A percentile compares a stretch with the other conserved stretches of the same genome.
phyloP scores from a whole-genome alignment of 2,329 filamentous ascomycete species.

The Cercospora sp. region DNA sequence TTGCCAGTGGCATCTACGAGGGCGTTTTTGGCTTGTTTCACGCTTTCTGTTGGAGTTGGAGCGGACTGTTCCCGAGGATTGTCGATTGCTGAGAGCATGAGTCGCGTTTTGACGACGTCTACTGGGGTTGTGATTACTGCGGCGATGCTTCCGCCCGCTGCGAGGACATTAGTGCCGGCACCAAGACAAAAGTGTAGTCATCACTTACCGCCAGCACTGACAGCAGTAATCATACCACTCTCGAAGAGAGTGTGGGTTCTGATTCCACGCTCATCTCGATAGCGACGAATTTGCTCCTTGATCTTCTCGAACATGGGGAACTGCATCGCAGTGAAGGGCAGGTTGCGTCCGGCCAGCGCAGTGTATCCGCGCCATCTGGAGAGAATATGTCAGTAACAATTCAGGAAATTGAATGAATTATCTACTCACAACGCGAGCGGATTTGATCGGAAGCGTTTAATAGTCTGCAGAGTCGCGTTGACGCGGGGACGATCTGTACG shows the following conservation, averaged over 20 bases:
- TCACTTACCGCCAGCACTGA: constrained; percentile 63
- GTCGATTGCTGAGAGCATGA: constrained; percentile 71
- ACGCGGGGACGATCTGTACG: constrained; percentile 38
- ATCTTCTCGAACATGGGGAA: constrained; percentile 83
- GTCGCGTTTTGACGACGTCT: constrained; percentile 85
- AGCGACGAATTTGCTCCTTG: constrained; percentile 55
- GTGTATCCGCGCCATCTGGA: constrained; percentile 68
- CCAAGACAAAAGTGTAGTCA: too few species aligned
- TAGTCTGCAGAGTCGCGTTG: constrained; percentile 58
- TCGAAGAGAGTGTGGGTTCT: constrained; percentile 57
- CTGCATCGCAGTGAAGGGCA: constrained; percentile 85
- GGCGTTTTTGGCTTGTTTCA: constrained; percentile 30
- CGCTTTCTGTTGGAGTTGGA: constrained; percentile 14
- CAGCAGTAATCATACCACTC: constrained; percentile 69
- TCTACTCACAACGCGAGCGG: constrained; percentile 49
- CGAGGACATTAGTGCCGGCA: background rate
- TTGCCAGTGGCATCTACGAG: constrained; percentile 47
- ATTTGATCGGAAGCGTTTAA: constrained; percentile 57
- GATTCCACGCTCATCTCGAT: constrained; percentile 44
- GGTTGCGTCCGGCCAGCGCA: constrained; percentile 75
- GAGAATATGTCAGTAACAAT: background rate
- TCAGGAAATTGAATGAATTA: background rate
- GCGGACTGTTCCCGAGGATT: constrained; percentile 3
- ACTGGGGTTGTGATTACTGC: constrained; percentile 84
- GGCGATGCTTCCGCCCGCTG: constrained; percentile 66